Conservation (phyloP, 768 basidiomycete genomes). For the Tulasnella sp. region DNA sequence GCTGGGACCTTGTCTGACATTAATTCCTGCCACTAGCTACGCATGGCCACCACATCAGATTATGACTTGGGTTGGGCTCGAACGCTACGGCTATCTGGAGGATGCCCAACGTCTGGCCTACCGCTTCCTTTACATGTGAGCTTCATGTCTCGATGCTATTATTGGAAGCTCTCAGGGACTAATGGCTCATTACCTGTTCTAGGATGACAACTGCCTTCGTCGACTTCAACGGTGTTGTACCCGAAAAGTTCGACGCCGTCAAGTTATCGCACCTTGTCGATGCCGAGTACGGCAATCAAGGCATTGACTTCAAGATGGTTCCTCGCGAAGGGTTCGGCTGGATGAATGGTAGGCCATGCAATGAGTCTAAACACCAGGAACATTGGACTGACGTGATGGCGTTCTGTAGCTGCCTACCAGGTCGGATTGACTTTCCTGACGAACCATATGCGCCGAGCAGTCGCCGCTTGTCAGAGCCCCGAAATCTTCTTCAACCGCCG, state of each 20-base stretch:
- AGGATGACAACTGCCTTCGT: constrained; percentile 95
- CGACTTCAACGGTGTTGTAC: constrained; percentile 96
- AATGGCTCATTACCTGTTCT: constrained; percentile 19
- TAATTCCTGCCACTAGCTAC: constrained; percentile 46
- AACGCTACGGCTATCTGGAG: constrained; percentile 91
- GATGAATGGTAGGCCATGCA: constrained; percentile 74
- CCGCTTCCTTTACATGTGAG: constrained; percentile 94
- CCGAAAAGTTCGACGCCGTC: constrained; percentile 99
- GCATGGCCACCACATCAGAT: constrained; percentile 98
- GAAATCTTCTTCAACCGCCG: constrained; percentile 69
- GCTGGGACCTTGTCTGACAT: constrained; percentile 26
- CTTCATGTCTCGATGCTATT: constrained; percentile 28
- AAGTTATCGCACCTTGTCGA: constrained; percentile 93
- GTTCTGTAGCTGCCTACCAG: constrained; percentile 77
- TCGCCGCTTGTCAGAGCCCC: constrained; percentile 90
- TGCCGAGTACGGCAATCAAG: constrained; percentile 95
- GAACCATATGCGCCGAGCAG: constrained; percentile 90
- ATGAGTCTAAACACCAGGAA: not conserved
- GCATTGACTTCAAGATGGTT: constrained; percentile 96
- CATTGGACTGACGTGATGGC: not conserved
- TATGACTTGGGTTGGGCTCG: constrained; percentile 96
- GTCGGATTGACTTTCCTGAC: constrained; percentile 94
- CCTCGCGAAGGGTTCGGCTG: constrained; percentile 97
- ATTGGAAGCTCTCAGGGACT: not conserved
- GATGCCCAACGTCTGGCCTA: constrained; percentile 92